Evolutionary conservation across 345 rosid genomes (phyloP).

Genomic region (Rhodomyrtus tomentosa): DNA sequence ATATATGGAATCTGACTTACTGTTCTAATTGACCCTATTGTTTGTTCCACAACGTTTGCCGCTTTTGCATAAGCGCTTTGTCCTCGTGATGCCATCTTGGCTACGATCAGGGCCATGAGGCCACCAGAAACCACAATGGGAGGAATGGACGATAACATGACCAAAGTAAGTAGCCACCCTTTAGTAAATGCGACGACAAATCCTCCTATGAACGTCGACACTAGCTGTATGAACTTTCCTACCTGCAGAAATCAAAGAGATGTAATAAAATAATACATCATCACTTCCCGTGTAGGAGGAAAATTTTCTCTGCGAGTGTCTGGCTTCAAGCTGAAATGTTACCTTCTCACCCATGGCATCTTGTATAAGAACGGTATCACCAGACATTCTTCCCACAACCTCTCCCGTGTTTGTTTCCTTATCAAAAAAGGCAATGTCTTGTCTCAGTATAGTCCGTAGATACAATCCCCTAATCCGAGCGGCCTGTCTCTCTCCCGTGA

Average conservation of each 20-base stretch:
- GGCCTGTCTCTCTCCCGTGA: constrained; percentile 85
- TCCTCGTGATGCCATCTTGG: constrained; percentile 57
- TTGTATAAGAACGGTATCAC: constrained; percentile 88
- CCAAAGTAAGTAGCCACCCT: constrained; percentile 89
- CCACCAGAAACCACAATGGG: constrained; percentile 58
- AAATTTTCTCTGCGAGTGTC: background rate
- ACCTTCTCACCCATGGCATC: constrained; percentile 99
- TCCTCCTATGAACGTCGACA: constrained; percentile 71
- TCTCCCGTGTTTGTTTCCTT: constrained; percentile 78
- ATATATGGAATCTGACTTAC: constrained; percentile 10
- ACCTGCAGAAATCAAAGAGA: constrained; percentile 28
- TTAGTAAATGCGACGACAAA: constrained; percentile 53
- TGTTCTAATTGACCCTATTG: constrained; percentile 73
- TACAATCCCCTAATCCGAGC: constrained; percentile 60
- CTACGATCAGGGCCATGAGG: constrained; percentile 28
- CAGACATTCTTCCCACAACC: constrained; percentile 91
- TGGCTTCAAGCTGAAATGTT: background rate
- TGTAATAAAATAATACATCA: background rate
- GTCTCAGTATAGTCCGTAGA: constrained; percentile 66
- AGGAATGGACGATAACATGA: constrained; percentile 62
- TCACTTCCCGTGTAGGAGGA: background rate
- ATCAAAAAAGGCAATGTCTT: constrained; percentile 73
- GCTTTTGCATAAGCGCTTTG: constrained; percentile 70
- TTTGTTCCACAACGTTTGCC: constrained; percentile 61
- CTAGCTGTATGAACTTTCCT: constrained; percentile 69